Evolutionary conservation across 2,329 filamentous ascomycete species (phyloP).

Genomic region (Alternaria infectoria): DNA sequence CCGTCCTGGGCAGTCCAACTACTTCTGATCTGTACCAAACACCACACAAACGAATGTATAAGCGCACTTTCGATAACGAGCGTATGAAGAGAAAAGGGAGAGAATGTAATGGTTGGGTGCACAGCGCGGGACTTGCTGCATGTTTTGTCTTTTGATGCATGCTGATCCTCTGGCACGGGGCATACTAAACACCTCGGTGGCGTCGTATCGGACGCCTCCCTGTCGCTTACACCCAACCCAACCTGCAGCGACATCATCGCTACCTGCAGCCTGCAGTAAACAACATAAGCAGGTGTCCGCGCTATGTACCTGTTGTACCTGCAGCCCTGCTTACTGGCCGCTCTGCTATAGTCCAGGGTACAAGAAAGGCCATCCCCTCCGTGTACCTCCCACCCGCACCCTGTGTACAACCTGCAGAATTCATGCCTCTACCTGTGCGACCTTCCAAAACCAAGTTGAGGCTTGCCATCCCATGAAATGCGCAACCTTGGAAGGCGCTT

Average conservation of each 20-base stretch:
- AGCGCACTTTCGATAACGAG: slow-evolving; percentile 27
- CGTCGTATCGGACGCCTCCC: slow-evolving; percentile 12
- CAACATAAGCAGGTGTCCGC: slow-evolving; percentile 9
- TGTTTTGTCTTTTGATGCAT: slow-evolving; percentile 30
- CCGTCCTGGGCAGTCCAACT: slow-evolving; percentile 1
- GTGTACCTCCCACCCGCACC: slow-evolving; percentile 9
- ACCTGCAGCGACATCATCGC: not conserved
- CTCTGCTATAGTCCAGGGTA: not conserved
- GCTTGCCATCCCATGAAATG: not conserved
- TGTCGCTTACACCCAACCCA: slow-evolving; percentile 4
- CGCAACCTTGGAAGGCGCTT: not conserved
- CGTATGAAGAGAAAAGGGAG: slow-evolving; percentile 23
- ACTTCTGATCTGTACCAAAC: not conserved
- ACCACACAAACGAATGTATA: slow-evolving; percentile 19
- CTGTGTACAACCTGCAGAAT: slow-evolving; percentile 15
- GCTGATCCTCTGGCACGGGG: slow-evolving; percentile 39
- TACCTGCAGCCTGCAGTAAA: not conserved
- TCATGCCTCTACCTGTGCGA: not conserved
- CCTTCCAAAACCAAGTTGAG: not conserved
- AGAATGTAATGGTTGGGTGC: slow-evolving; percentile 22
- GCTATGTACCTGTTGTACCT: not conserved
- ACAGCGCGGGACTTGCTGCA: slow-evolving; percentile 21
- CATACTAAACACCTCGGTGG: slow-evolving; percentile 34
- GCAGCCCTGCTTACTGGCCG: not conserved
- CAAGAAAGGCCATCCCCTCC: not conserved